These are phyloP conservation scores for Drosera capensis DNA, from an alignment of 148 eudicot genomes.

Conservation along the genomic window DNA sequence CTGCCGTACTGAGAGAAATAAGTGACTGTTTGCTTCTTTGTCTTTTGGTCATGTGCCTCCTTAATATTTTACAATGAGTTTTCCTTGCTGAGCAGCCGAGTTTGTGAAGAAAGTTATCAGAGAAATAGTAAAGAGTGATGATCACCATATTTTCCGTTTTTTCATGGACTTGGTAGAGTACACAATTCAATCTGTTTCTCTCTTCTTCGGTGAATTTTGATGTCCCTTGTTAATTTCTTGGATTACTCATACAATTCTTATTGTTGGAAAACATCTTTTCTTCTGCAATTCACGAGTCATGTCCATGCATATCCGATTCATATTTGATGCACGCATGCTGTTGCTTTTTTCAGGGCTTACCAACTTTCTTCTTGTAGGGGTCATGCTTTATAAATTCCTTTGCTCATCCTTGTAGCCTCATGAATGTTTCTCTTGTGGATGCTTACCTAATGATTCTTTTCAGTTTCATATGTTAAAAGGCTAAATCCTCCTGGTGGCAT, in stretches of 20 bases:
- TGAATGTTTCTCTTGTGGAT: background rate
- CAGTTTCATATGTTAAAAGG: slow-evolving; percentile 76
- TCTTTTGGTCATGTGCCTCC: too few relatives aligned
- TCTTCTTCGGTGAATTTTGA: background rate
- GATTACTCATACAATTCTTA: background rate
- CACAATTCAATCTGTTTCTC: slow-evolving; percentile 1
- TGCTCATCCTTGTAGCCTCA: background rate
- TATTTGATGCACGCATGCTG: too few relatives aligned
- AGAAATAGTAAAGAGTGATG: slow-evolving; percentile 47
- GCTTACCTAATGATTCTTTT: slow-evolving; percentile 10
- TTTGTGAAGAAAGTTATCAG: slow-evolving; percentile 80
- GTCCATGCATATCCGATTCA: too few relatives aligned
- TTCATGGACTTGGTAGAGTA: slow-evolving; percentile 65
- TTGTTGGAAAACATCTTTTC: too few relatives aligned
- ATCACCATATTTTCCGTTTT: slow-evolving; percentile 88
- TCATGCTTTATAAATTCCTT: background rate
- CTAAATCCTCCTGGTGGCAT: slow-evolving; percentile 88
- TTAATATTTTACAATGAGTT: too few relatives aligned
- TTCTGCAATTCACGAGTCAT: too few relatives aligned
- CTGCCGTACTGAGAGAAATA: too few relatives aligned
- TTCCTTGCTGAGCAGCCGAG: slow-evolving; percentile 53
- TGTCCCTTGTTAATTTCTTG: background rate
- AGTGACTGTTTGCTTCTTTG: too few relatives aligned
- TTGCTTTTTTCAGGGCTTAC: too few relatives aligned
- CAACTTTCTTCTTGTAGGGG: too few relatives aligned